Percentiles rank a stretch among this genome's conserved stretches.
These are phyloP conservation scores for Exsudoporus frostii DNA, from an alignment of 768 basidiomycete genomes.

Conservation along the genomic window DNA sequence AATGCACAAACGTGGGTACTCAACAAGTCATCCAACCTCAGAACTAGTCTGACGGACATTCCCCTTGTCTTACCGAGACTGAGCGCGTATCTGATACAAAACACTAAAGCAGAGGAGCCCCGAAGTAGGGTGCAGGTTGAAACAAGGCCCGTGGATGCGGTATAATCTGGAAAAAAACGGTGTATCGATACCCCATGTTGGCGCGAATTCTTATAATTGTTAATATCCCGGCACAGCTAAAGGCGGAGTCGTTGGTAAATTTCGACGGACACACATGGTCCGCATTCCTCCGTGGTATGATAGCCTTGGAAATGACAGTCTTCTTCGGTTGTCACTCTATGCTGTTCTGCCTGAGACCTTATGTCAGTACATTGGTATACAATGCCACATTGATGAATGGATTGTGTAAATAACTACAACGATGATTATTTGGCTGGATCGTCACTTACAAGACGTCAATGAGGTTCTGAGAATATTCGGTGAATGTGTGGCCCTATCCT, in stretches of 20 bases:
- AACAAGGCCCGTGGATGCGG: background rate
- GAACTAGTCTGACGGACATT: too few relatives aligned
- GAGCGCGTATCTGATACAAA: background rate
- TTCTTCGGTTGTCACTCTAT: background rate
- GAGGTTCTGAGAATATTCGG: background rate
- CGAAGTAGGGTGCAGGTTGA: background rate
- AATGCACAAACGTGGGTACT: background rate
- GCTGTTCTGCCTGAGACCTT: background rate
- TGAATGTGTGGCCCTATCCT: background rate
- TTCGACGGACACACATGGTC: background rate
- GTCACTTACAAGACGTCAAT: background rate
- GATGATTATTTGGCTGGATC: background rate
- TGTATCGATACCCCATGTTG: background rate
- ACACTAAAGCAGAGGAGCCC: too few relatives aligned
- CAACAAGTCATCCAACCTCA: background rate
- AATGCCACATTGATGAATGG: background rate
- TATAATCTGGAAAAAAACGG: background rate
- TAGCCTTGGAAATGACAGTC: too few relatives aligned
- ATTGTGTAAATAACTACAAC: background rate
- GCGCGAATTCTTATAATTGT: background rate
- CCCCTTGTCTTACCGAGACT: background rate
- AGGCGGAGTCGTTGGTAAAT: background rate
- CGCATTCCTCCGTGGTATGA: background rate
- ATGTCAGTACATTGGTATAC: too few relatives aligned
- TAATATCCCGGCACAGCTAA: background rate